Base-by-base conservation (phyloP, 495 filamentous ascomycete genomes). In the Penicillium parvum region DNA sequence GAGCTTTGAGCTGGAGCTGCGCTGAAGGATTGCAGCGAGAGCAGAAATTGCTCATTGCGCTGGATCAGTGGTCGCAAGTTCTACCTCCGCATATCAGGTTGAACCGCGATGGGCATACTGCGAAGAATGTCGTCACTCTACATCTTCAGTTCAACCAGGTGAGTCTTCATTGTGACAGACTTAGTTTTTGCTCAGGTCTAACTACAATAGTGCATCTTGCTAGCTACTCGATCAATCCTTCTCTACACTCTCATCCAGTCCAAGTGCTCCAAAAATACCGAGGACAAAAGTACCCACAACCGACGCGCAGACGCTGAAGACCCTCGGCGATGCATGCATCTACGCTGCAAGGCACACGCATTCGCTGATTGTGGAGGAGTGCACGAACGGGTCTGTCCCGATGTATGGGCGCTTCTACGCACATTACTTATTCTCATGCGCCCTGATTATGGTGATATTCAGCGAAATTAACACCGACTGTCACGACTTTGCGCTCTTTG, bases 71-170 rank as follows among this genome's bases (percentile, higher is more conserved):
- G 60, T 32, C 55, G 4, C 50, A 57, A 32, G 42, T 42, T 4
- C 47, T 68, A 4, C 63, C 64, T 15, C 40, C 36, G 2, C 55
- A 62, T 30, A 43, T 62, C 27, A 39, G 49, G 7, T 45, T 61
- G 21, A 49, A 36, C 15, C 32, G 45, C 5, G 54, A 54, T 19
- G 45, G 49, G 4, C 40, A 47, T 5, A 19, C 25, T 6, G 45
- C 50, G 1, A 59, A 57, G 20, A 55, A 63, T 23, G 55, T 65
- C 5, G 37, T 54, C 2, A 61, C 62, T 0, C 30, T 63, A 15
- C 62, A 63, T 55, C 43, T 65, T 9, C 59, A 63, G 33, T 63
- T 65, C 19, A 63, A 65, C 25, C 60, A 65, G 43, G 61, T 55
- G 20, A 35, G 44, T 49, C 0, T 7, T 27, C 9, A 15, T 20